phyloP scores from a whole-genome alignment of 345 rosid genomes.

The Euclidium syriacum region DNA sequence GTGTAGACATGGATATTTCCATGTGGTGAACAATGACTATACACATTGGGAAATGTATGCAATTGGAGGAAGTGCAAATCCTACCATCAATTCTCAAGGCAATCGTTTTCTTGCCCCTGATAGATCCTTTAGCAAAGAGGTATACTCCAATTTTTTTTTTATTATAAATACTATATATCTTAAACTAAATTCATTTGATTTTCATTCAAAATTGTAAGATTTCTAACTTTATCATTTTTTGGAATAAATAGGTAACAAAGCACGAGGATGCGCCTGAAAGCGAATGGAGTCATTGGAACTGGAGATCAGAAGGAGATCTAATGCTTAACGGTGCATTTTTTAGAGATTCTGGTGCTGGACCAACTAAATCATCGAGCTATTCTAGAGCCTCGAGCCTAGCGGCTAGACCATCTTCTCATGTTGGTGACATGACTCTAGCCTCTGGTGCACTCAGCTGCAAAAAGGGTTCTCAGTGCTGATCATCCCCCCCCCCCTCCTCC shows the following conservation, averaged over 20 bases:
- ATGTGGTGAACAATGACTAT: constrained; percentile 90
- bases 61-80: constrained; percentile 76
- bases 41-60: constrained; percentile 94
- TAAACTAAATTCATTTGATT: neutral
- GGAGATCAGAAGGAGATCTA: constrained; percentile 76
- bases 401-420: constrained; percentile 68
- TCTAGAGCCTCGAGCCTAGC: constrained; percentile 73
- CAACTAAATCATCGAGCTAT: constrained; percentile 64
- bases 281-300: constrained; percentile 71
- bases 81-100: constrained; percentile 88
- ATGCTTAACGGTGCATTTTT: constrained; percentile 74
- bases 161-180: neutral
- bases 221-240: neutral
- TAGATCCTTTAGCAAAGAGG: constrained; percentile 58
- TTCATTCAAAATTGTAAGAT: neutral
- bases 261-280: constrained; percentile 66
- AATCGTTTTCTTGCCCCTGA: constrained; percentile 69
- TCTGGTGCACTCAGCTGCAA: constrained; percentile 65
- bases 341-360: constrained; percentile 47
- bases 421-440: constrained; percentile 46
- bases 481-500: neutral
- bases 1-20: constrained; percentile 80
- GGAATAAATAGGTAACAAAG: constrained; percentile 49
- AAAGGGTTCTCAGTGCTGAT: constrained; percentile 67
- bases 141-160: neutral